Percentiles rank a stretch among this genome's conserved stretches.
phyloP scores from a whole-genome alignment of 352 stramenopile genomes.

The Phytophthora podocarpi region DNA sequence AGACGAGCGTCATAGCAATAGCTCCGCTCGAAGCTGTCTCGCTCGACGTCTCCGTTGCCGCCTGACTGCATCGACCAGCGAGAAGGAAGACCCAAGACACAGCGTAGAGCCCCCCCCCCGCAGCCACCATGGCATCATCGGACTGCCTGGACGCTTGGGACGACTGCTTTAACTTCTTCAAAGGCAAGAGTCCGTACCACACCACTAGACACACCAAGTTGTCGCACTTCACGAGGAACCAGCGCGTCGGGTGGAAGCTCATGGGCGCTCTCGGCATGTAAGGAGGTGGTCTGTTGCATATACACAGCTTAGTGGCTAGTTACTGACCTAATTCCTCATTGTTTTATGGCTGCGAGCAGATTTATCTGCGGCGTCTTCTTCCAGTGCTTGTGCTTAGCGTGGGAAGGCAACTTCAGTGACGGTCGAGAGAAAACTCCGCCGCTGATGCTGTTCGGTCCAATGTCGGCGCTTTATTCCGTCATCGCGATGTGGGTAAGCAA shows the following conservation, averaged over 20 bases:
- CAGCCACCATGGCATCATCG: slow-evolving; percentile 20
- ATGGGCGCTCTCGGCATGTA: slow-evolving; percentile 59
- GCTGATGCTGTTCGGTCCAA: slow-evolving; percentile 47
- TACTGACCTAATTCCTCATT: not conserved
- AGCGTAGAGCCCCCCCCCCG: not conserved
- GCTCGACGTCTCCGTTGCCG: no score
- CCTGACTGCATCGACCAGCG: not conserved
- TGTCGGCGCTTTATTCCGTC: slow-evolving; percentile 54
- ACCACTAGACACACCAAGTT: slow-evolving; percentile 46
- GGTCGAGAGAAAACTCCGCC: slow-evolving; percentile 60
- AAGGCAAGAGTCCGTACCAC: slow-evolving; percentile 68
- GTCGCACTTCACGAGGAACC: slow-evolving; percentile 51
- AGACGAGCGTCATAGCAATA: slow-evolving; percentile 17
- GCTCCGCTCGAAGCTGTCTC: slow-evolving; percentile 6
- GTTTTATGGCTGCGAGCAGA: slow-evolving; percentile 24
- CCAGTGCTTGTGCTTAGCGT: slow-evolving; percentile 50
- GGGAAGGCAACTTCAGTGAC: slow-evolving; percentile 49
- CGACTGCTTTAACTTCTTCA: slow-evolving; percentile 71
- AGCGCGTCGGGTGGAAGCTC: slow-evolving; percentile 70
- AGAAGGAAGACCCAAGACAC: slow-evolving; percentile 4
- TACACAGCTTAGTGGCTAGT: not conserved
- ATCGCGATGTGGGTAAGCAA: slow-evolving; percentile 58
- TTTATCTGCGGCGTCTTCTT: slow-evolving; percentile 63
- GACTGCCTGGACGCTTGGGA: slow-evolving; percentile 56
- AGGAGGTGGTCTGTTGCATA: not conserved